Conservation (phyloP, 164 flowering plant species). For the Akebia trifoliata region DNA sequence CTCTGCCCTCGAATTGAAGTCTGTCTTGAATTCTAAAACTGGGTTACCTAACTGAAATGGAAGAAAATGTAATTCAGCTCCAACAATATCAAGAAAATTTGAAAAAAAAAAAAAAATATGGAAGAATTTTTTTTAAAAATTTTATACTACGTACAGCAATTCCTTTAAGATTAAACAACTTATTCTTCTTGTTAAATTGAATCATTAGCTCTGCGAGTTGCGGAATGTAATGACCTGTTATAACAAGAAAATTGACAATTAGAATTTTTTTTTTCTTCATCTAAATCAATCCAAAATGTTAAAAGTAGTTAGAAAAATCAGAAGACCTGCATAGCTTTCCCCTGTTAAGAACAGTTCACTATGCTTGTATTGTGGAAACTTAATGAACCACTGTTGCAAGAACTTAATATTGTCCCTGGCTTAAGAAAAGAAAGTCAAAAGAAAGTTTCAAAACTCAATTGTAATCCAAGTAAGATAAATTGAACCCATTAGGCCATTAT, state of each 20-base stretch:
- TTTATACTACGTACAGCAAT: constrained; percentile 62
- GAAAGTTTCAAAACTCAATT: constrained; percentile 4
- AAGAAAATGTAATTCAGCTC: not conserved
- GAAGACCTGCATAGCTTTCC: constrained; percentile 71
- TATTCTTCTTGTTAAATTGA: constrained; percentile 54
- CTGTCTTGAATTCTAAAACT: constrained; percentile 58
- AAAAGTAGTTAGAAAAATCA: not conserved
- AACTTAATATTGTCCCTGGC: constrained; percentile 66
- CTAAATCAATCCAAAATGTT: not conserved
- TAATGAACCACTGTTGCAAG: constrained; percentile 51
- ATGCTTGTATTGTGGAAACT: constrained; percentile 54
- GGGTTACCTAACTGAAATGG: constrained; percentile 73
- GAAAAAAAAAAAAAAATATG: not conserved
- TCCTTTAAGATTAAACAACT: constrained; percentile 79
- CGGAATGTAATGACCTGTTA: constrained; percentile 81
- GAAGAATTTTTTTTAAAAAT: not conserved
- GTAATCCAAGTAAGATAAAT: no score
- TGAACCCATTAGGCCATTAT: no score
- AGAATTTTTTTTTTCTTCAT: not conserved
- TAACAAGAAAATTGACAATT: not conserved
- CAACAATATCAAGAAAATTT: not conserved
- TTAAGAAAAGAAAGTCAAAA: constrained; percentile 23
- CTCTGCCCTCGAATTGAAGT: constrained; percentile 73
- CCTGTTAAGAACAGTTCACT: constrained; percentile 60
- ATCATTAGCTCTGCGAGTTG: constrained; percentile 78